Conservation (phyloP, 2,329 filamentous ascomycete species). For the Trichoderma oligosporum region DNA sequence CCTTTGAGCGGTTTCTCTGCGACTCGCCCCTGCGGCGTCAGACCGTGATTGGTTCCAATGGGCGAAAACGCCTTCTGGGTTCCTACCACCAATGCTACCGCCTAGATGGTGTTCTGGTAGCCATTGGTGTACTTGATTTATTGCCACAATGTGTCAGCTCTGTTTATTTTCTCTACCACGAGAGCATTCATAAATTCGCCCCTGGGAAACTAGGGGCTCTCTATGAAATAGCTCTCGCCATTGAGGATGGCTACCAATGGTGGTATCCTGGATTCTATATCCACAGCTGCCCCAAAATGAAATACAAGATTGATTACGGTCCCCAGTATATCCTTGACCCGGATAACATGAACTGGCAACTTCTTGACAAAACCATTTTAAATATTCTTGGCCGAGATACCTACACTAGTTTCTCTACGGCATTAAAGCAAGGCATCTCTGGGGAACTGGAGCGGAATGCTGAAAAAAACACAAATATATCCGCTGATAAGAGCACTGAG, state of each 20-base stretch:
- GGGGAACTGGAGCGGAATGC: background rate
- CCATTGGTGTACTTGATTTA: conserved; percentile 72
- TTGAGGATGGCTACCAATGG: conserved; percentile 65
- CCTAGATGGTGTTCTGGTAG: conserved; percentile 70
- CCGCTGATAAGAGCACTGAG: background rate
- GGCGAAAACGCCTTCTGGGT: conserved; percentile 56
- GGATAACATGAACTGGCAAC: conserved; percentile 59
- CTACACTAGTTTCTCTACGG: conserved; percentile 49
- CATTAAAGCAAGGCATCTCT: conserved; percentile 6
- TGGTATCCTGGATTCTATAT: conserved; percentile 85
- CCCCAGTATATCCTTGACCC: conserved; percentile 73
- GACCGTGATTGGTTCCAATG: conserved; percentile 43
- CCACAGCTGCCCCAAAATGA: conserved; percentile 76
- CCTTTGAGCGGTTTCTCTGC: conserved; percentile 73
- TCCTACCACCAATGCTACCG: conserved; percentile 82
- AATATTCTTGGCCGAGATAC: conserved; percentile 49
- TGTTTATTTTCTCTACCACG: conserved; percentile 80
- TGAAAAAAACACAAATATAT: background rate
- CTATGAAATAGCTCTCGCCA: conserved; percentile 66
- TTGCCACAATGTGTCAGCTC: conserved; percentile 73
- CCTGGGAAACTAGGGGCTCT: conserved; percentile 75
- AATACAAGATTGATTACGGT: conserved; percentile 75
- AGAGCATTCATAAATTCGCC: conserved; percentile 64
- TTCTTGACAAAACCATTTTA: conserved; percentile 51
- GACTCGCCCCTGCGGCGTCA: conserved; percentile 58